A percentile compares a stretch with the other conserved stretches of the same genome.
Conservation (phyloP, 1,284 basidiomycete species). For the Trichosporon sp. region DNA sequence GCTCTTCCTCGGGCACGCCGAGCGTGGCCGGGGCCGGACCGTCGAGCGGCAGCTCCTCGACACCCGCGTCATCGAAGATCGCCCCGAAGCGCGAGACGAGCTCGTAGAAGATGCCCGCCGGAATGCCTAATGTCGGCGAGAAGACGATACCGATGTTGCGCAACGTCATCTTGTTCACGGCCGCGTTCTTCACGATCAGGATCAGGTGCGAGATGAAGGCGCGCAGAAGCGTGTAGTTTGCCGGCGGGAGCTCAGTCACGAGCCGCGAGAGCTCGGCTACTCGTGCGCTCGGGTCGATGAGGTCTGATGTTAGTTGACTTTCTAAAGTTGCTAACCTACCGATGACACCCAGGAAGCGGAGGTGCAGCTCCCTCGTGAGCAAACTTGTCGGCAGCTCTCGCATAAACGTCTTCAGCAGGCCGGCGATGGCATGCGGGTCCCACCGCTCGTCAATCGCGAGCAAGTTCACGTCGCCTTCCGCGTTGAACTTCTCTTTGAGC, state of each 20-base stretch:
- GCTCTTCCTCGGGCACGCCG: conserved; percentile 1
- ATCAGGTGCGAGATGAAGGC: conserved; percentile 94
- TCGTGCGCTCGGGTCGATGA: conserved; percentile 78
- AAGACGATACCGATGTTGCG: conserved; percentile 98
- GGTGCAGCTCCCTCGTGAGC: conserved; percentile 82
- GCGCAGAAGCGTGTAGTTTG: conserved; percentile 89
- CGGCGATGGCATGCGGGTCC: conserved; percentile 92
- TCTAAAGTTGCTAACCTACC: conserved; percentile 54
- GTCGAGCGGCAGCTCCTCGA: conserved; percentile 31
- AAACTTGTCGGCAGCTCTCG: conserved; percentile 85
- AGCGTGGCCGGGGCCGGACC: conserved; percentile 1
- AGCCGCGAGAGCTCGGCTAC: conserved; percentile 79
- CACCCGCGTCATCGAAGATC: conserved; percentile 63
- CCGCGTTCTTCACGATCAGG: conserved; percentile 82
- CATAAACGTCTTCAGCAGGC: conserved; percentile 81
- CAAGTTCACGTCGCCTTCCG: conserved; percentile 88
- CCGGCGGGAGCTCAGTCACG: conserved; percentile 77
- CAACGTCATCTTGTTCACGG: conserved; percentile 97
- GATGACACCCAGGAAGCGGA: conserved; percentile 81
- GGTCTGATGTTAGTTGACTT: conserved; percentile 55
- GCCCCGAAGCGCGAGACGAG: conserved; percentile 86
- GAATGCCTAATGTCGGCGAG: conserved; percentile 88
- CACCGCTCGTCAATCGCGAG: conserved; percentile 78
- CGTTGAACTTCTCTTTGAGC: conserved; percentile 87
- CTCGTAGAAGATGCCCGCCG: conserved; percentile 86